Evolutionary conservation across 805 yeast species (phyloP), one percentile per base, ranked within the genome.

Genomic region (Schizosaccharomyces pombe): DNA sequence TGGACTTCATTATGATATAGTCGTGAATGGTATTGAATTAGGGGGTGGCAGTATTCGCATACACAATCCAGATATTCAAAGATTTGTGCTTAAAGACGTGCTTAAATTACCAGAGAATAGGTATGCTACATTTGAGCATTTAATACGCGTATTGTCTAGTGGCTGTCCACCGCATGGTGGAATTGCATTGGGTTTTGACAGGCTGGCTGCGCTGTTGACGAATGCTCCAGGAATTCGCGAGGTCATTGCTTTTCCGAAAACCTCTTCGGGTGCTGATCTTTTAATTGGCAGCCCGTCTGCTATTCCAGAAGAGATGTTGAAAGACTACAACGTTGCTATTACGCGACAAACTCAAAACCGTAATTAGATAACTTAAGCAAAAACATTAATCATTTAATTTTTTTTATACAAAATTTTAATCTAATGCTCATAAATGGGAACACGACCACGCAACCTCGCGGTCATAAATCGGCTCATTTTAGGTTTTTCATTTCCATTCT

Each of bases 141-240:
- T 91, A 43, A 70, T 91, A 32, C 70, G 72, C 43, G 95, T 95
- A 0, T 75, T 91, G 55, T 76, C 76, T 26, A 77, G 82, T 68
- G 98, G 98, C 1, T 85, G 97, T 62, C 99, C 99, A 0, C 99
- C 99, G 0, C 99, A 91, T 67, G 95, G 96, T 1, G 99, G 99
- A 0, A 71, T 91, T 39, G 99, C 98, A 0, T 71, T 91, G 34
- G 99, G 98, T 0, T 83, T 91, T 60, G 99, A 91, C 64, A 71
- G 99, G 58, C 70, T 91, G 71, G 79, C 93, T 61, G 91, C 98
- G 0, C 85, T 89, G 89, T 64, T 89, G 32, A 66, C 80, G n/a
- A 91, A 85, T 0, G 72, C 80, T 19, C 62, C 71, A 3, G 83
- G 85, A 58, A 87, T 91, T 33, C 70, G 95, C 59, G 96, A 91